phyloP scores from a whole-genome alignment of 352 stramenopile species.

The Phytophthora citricola region DNA sequence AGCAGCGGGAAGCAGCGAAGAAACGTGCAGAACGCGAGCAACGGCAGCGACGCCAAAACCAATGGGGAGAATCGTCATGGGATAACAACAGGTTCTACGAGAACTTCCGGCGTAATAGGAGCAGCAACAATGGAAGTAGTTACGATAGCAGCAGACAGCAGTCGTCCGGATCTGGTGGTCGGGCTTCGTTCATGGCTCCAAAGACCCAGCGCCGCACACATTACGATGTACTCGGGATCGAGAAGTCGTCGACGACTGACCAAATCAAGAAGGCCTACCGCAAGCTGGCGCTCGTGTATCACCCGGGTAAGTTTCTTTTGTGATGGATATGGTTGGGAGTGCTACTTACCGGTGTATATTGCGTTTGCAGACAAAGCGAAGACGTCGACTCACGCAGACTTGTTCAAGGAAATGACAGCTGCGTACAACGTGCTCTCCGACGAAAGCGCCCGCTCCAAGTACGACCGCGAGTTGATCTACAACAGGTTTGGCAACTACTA shows the following conservation, averaged over 20 bases:
- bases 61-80: slow-evolving; percentile 51
- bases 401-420: slow-evolving; percentile 90
- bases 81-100: slow-evolving; percentile 62
- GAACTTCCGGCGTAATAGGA: slow-evolving; percentile 45
- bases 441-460: slow-evolving; percentile 52
- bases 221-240: slow-evolving; percentile 84
- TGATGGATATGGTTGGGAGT: neutral
- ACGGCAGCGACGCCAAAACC: slow-evolving; percentile 44
- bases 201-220: slow-evolving; percentile 58
- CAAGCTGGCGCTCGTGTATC: slow-evolving; percentile 87
- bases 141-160: slow-evolving; percentile 26
- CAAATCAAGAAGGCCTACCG: slow-evolving; percentile 93
- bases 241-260: slow-evolving; percentile 55
- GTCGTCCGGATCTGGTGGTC: slow-evolving; percentile 21
- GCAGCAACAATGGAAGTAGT: slow-evolving; percentile 9
- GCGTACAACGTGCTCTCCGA: slow-evolving; percentile 88
- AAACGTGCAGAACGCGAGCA: slow-evolving; percentile 55
- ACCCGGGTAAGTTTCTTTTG: slow-evolving; percentile 64
- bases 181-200: slow-evolving; percentile 42
- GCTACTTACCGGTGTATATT: slow-evolving; percentile 3
- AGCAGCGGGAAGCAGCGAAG: slow-evolving; percentile 46
- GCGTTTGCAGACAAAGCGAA: slow-evolving; percentile 74
- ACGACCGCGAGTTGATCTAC: slow-evolving; percentile 78
- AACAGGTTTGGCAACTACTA: slow-evolving; percentile 64
- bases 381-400: slow-evolving; percentile 55